These are phyloP conservation scores for Calonectria honghensis DNA, from an alignment of 2,329 filamentous ascomycete species.

Conservation along the genomic window DNA sequence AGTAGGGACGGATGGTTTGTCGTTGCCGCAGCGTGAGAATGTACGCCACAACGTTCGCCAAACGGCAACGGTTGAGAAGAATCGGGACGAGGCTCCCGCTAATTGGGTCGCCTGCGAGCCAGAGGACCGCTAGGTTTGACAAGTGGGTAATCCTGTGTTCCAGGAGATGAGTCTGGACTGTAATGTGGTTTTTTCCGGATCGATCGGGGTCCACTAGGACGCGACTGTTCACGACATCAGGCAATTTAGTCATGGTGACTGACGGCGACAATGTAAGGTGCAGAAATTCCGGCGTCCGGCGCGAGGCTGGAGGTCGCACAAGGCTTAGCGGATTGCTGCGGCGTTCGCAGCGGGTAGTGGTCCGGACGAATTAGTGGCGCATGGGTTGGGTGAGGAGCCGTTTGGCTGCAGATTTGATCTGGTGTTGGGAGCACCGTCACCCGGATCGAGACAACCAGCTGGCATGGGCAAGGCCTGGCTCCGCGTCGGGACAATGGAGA, in stretches of 20 bases:
- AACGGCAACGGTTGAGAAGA: slow-evolving; percentile 25
- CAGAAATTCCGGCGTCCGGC: slow-evolving; percentile 42
- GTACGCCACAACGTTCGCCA: slow-evolving; percentile 27
- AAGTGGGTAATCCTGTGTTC: slow-evolving; percentile 21
- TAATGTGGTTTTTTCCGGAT: slow-evolving; percentile 23
- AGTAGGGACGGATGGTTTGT: not conserved
- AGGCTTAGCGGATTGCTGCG: slow-evolving; percentile 44
- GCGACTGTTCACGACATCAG: slow-evolving; percentile 34
- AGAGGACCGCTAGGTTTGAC: slow-evolving; percentile 20
- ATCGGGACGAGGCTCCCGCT: slow-evolving; percentile 6
- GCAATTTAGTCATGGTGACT: slow-evolving; percentile 38
- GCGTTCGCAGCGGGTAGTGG: slow-evolving; percentile 36
- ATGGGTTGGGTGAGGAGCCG: slow-evolving; percentile 43
- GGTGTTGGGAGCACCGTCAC: slow-evolving; percentile 43
- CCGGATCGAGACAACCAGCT: slow-evolving; percentile 39
- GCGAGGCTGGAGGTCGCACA: slow-evolving; percentile 43
- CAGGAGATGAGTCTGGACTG: slow-evolving; percentile 20
- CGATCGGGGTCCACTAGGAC: slow-evolving; percentile 13
- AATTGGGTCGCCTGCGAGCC: slow-evolving; percentile 17
- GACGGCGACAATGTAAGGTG: slow-evolving; percentile 40
- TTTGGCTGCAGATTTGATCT: slow-evolving; percentile 47
- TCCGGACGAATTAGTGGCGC: slow-evolving; percentile 42
- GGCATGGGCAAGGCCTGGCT: slow-evolving; percentile 31
- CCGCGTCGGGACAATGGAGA: slow-evolving; percentile 10
- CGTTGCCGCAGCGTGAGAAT: slow-evolving; percentile 16